Percentiles rank a stretch among this genome's conserved stretches.
Conservation (phyloP, 2,329 filamentous ascomycete genomes). For the Ploettnerulaceae sp. region DNA sequence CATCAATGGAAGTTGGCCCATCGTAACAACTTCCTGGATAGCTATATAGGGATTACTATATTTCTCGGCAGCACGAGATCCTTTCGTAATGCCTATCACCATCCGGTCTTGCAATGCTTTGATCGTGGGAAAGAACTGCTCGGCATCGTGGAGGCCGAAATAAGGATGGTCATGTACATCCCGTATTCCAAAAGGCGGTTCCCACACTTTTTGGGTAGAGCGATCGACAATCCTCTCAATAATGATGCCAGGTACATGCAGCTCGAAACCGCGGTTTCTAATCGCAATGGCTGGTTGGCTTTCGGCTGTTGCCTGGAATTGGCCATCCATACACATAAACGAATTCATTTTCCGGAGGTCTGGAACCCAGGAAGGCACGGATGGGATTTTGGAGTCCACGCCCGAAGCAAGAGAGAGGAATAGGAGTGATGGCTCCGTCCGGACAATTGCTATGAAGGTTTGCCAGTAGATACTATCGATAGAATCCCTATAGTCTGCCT, state of each 20-base stretch:
- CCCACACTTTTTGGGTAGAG: neutral
- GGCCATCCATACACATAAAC: neutral
- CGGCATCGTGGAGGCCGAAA: conserved; percentile 1
- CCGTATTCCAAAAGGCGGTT: neutral
- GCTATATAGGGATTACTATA: neutral
- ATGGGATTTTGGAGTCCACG: neutral
- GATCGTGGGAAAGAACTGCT: neutral
- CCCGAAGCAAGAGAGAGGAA: conserved; percentile 2
- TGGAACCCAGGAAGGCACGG: neutral
- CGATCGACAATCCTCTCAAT: neutral
- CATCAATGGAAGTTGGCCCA: neutral
- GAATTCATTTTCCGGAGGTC: neutral
- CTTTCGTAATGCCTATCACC: neutral
- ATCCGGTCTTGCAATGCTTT: neutral
- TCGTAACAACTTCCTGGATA: neutral
- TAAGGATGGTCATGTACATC: neutral
- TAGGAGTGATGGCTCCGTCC: neutral
- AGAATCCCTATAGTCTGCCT: neutral
- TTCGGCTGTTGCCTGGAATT: neutral
- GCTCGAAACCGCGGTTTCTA: neutral
- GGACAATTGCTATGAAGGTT: neutral
- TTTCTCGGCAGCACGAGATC: neutral
- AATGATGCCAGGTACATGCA: neutral
- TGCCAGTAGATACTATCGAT: conserved; percentile 1
- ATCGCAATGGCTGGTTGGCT: neutral